A percentile compares a stretch with the other conserved stretches of the same genome.
Conservation (phyloP, 805 yeast genomes). For the Ogataea angusta region DNA sequence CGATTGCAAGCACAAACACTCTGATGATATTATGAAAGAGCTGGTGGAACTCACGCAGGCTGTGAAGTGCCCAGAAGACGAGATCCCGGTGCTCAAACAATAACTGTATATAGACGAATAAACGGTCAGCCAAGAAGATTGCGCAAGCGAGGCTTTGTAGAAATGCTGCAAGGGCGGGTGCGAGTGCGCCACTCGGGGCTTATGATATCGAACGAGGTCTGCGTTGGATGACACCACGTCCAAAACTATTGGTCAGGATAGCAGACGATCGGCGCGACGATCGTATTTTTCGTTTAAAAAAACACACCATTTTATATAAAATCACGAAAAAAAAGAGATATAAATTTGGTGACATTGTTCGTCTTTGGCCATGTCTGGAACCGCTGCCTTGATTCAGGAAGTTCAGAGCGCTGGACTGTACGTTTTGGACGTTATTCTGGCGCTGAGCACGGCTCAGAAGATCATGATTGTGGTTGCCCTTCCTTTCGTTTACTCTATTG, state of each 20-base stretch:
- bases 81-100: constrained; percentile 35
- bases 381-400: constrained; percentile 24
- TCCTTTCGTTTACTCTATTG: constrained; percentile 65
- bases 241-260: background rate
- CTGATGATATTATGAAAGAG: constrained; percentile 53
- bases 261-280: constrained; percentile 10
- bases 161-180: background rate
- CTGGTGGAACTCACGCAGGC: constrained; percentile 53
- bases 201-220: too few relatives aligned
- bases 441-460: constrained; percentile 28
- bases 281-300: constrained; percentile 8
- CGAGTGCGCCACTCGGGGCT: too few relatives aligned
- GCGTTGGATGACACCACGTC: background rate
- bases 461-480: constrained; percentile 34
- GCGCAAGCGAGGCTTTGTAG: background rate
- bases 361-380: constrained; percentile 24
- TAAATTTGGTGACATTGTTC: background rate
- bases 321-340: constrained; percentile 2
- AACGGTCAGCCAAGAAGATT: background rate
- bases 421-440: constrained; percentile 12
- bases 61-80: constrained; percentile 42
- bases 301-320: constrained; percentile 9
- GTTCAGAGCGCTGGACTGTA: constrained; percentile 4
- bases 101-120: constrained; percentile 1
- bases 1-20: constrained; percentile 50